A percentile compares a stretch with the other conserved stretches of the same genome.
Evolutionary conservation across 768 basidiomycete species (phyloP).

Genomic region (Boletus barrowsii): DNA sequence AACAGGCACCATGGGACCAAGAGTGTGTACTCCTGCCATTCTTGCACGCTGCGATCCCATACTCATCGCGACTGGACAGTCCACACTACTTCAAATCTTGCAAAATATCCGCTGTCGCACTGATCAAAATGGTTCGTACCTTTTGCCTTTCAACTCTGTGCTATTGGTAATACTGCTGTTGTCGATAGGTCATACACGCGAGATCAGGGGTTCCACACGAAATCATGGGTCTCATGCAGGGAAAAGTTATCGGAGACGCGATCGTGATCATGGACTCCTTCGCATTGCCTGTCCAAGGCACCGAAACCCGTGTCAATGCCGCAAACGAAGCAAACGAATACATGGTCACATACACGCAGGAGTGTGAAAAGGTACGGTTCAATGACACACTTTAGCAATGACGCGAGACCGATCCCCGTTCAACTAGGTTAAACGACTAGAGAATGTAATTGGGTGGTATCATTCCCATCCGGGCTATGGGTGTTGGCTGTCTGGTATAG

Average conservation of each 20-base stretch:
- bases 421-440: conserved; percentile 71
- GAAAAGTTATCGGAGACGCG: conserved; percentile 79
- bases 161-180: not conserved
- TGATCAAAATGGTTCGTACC: conserved; percentile 84
- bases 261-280: conserved; percentile 94
- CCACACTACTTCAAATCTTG: conserved; percentile 83
- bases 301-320: conserved; percentile 97
- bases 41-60: not conserved
- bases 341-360: conserved; percentile 91
- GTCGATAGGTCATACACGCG: conserved; percentile 88
- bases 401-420: not conserved
- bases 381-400: not conserved
- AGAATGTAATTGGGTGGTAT: conserved; percentile 95
- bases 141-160: not conserved
- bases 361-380: conserved; percentile 66
- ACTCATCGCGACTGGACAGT: conserved; percentile 35
- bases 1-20: conserved; percentile 77
- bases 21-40: conserved; percentile 54
- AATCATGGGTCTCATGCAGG: conserved; percentile 99
- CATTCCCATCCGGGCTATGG: conserved; percentile 99
- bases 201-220: conserved; percentile 96
- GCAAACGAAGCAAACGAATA: conserved; percentile 95
- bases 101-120: conserved; percentile 91
- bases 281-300: conserved; percentile 95
- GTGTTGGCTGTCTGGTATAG: conserved; percentile 98